phyloP scores from a whole-genome alignment of 2,329 filamentous ascomycete species.

The Claviceps sp. region DNA sequence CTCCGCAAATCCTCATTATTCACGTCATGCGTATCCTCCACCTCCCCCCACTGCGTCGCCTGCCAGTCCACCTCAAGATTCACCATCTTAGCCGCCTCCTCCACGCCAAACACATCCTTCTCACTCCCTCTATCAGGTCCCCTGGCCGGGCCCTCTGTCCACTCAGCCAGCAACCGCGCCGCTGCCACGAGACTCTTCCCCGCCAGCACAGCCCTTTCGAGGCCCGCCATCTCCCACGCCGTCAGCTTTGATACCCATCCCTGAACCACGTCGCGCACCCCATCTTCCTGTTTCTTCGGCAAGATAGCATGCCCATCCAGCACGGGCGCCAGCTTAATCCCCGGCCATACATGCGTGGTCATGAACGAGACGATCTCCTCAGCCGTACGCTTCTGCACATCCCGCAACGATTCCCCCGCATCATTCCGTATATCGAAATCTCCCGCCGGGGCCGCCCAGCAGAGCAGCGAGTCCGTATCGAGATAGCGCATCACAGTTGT shows the following conservation, averaged over 20 bases:
- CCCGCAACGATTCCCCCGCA: constrained; percentile 47
- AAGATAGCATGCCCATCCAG: constrained; percentile 67
- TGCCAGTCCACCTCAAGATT: constrained; percentile 86
- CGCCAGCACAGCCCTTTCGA: constrained; percentile 73
- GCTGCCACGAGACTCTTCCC: constrained; percentile 77
- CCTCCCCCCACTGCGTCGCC: constrained; percentile 83
- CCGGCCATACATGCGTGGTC: constrained; percentile 66
- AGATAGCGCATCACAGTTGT: constrained; percentile 69
- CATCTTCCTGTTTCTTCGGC: constrained; percentile 57
- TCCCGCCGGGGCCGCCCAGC: constrained; percentile 56
- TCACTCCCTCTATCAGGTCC: constrained; percentile 18
- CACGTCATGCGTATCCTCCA: constrained; percentile 96
- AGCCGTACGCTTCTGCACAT: constrained; percentile 57
- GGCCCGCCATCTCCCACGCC: constrained; percentile 69
- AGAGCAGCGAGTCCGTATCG: constrained; percentile 82
- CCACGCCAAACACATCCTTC: constrained; percentile 51
- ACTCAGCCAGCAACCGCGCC: constrained; percentile 67
- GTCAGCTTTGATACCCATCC: constrained; percentile 64
- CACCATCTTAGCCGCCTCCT: constrained; percentile 65
- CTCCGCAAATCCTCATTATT: constrained; percentile 78
- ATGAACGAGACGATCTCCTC: constrained; percentile 60
- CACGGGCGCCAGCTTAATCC: constrained; percentile 63
- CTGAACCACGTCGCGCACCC: constrained; percentile 62
- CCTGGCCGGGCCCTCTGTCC: constrained; percentile 60
- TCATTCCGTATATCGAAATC: constrained; percentile 33